Percentiles rank a stretch among this genome's conserved stretches.
Evolutionary conservation across 306 rosid species (phyloP).

Genomic region (Morella rubra): DNA sequence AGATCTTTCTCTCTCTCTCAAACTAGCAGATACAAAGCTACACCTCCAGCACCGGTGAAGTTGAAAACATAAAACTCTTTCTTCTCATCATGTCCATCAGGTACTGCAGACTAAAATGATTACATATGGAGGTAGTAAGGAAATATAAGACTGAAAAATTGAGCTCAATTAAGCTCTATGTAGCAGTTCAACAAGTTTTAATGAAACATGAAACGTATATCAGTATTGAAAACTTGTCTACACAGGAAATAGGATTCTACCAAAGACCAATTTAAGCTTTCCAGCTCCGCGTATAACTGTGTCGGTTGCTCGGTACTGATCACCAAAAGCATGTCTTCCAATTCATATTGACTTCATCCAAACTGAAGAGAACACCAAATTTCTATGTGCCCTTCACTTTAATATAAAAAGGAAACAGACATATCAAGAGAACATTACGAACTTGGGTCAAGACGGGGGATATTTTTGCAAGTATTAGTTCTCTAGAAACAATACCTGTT

Average conservation of each 20-base stretch:
- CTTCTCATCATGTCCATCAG: conserved; percentile 79
- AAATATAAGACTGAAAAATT: too few species aligned
- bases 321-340: conserved; percentile 99
- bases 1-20: too few species aligned
- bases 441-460: conserved; percentile 98
- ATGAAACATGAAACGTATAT: too few species aligned
- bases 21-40: too few species aligned
- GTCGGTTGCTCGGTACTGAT: conserved; percentile 94
- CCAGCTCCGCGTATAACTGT: conserved; percentile 93
- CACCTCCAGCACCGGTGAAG: conserved; percentile 93
- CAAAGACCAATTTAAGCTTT: conserved; percentile 77
- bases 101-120: too few species aligned
- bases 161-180: too few species aligned
- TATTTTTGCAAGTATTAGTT: conserved; percentile 92
- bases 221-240: too few species aligned
- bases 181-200: too few species aligned
- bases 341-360: conserved; percentile 95
- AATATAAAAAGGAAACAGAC: too few species aligned
- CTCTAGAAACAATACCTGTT: conserved; percentile 93
- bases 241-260: conserved; percentile 39
- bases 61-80: conserved; percentile 79
- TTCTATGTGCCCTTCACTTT: too few species aligned
- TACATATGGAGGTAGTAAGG: too few species aligned
- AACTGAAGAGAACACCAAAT: conserved; percentile 42
- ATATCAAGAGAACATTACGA: too few species aligned